Evolutionary conservation across 169 alveolate species (phyloP), one percentile per base, ranked within the genome.

Genomic region (Plasmodium cynomolgi): DNA sequence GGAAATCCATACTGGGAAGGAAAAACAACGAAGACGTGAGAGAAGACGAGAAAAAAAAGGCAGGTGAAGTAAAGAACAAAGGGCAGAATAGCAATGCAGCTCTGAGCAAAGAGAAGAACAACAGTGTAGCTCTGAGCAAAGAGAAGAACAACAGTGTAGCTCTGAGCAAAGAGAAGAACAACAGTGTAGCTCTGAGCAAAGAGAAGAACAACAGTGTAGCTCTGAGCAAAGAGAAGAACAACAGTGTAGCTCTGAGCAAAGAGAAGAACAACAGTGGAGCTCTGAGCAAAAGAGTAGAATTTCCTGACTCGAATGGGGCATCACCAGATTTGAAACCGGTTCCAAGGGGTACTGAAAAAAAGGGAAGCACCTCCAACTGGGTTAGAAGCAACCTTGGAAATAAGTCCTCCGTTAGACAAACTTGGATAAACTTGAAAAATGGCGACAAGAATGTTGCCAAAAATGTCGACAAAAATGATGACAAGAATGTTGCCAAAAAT

Each of bases 1-100:
- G 92, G 54, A 72, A 44, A 41, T 84, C 72, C 50, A 56, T 84
- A 68, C 54, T 72, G 20, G 92, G 83, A 39, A 54, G 39, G 20
- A 37, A 71, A 54, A 31, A 84, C 33, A 29, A 39, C 33, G 54
- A 58, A 15, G 82, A 68, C 6, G 9, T 68, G 17, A 34, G 26
- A 13, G 77, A 84, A 37, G 26, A 41, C 17, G 83, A 41, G 34
- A 56, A 13, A 31, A 39, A 84, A 13, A 84, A 62, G 50, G 47
- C 44, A 83, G 44, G 26, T 5, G 68, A 23, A 17, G 81, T n/a
- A 83, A 56, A 29, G 44, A 26, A 34, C 33, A 62, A 33, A 1
- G 88, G n/a, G 26, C 20, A 81, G 34, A 56, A 17, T 83, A 34
- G 56, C 3, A 44, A 58, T 9, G 39, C 47, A 68, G 50, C 8